These are phyloP conservation scores for Podaxis pistillaris DNA, from an alignment of 768 basidiomycete species.

Conservation along the genomic window DNA sequence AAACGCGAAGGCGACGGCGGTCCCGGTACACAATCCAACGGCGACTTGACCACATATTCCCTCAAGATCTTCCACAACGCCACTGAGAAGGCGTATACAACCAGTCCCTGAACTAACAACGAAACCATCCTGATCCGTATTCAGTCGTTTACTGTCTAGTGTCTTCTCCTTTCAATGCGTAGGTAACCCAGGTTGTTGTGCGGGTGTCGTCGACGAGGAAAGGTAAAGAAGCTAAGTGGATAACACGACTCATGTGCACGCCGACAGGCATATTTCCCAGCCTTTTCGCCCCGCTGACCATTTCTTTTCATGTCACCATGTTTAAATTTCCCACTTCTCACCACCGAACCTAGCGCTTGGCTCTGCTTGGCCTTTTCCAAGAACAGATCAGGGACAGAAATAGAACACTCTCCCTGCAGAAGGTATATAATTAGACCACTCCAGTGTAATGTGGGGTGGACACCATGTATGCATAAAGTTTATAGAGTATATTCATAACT, in stretches of 20 bases:
- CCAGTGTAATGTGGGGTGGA: too few species aligned
- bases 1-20: slow-evolving; percentile 26
- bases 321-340: background rate
- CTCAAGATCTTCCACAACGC: background rate
- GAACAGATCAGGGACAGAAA: too few species aligned
- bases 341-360: too few species aligned
- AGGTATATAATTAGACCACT: too few species aligned
- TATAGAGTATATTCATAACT: too few species aligned
- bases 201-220: background rate
- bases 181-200: background rate
- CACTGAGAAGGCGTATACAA: background rate
- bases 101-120: background rate
- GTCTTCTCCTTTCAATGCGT: background rate
- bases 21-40: slow-evolving; percentile 12
- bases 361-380: too few species aligned
- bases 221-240: background rate
- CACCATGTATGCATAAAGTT: too few species aligned
- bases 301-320: background rate
- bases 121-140: background rate
- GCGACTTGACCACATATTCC: slow-evolving; percentile 1
- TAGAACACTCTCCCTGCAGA: too few species aligned
- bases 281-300: slow-evolving; percentile 2
- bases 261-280: background rate
- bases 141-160: background rate
- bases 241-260: background rate